Percentiles rank a stretch among this genome's conserved stretches.
phyloP scores from a whole-genome alignment of 495 filamentous ascomycete species.

The Xylaria flabelliformis region DNA sequence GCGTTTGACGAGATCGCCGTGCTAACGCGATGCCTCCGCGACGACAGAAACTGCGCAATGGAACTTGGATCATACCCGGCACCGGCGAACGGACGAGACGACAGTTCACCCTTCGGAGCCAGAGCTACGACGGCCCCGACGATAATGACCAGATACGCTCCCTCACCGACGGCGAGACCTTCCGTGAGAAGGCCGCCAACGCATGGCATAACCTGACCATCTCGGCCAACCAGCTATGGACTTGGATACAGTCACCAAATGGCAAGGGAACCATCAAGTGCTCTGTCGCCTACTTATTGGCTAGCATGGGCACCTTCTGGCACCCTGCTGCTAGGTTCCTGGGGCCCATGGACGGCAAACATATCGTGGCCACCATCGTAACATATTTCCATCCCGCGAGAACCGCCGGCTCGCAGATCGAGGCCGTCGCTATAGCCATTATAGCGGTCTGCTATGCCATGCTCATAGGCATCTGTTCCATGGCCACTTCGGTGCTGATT shows the following conservation, averaged over 20 bases:
- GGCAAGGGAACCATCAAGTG: conserved; percentile 88
- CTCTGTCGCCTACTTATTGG: conserved; percentile 88
- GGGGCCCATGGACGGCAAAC: conserved; percentile 91
- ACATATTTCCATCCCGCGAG: conserved; percentile 98
- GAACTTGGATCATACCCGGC: conserved; percentile 64
- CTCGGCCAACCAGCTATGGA: conserved; percentile 36
- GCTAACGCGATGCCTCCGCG: conserved; percentile 39
- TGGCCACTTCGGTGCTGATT: conserved; percentile 82
- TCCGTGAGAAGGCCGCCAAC: conserved; percentile 35
- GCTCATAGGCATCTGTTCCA: conserved; percentile 81
- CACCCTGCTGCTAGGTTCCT: conserved; percentile 72
- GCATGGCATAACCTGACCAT: conserved; percentile 37
- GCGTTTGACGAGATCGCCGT: not conserved
- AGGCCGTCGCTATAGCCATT: conserved; percentile 83
- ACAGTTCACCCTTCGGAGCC: conserved; percentile 60
- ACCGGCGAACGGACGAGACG: conserved; percentile 67
- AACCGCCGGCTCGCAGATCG: conserved; percentile 86
- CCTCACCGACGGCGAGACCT: conserved; percentile 36
- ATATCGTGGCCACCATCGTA: conserved; percentile 90
- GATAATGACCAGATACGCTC: conserved; percentile 37
- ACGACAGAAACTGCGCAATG: conserved; percentile 63
- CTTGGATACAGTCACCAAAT: conserved; percentile 57
- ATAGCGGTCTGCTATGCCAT: conserved; percentile 84
- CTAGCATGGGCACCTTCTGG: conserved; percentile 86
- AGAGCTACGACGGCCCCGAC: conserved; percentile 33